Conservation (phyloP, 1,284 basidiomycete genomes). For the Chiua sp. region DNA sequence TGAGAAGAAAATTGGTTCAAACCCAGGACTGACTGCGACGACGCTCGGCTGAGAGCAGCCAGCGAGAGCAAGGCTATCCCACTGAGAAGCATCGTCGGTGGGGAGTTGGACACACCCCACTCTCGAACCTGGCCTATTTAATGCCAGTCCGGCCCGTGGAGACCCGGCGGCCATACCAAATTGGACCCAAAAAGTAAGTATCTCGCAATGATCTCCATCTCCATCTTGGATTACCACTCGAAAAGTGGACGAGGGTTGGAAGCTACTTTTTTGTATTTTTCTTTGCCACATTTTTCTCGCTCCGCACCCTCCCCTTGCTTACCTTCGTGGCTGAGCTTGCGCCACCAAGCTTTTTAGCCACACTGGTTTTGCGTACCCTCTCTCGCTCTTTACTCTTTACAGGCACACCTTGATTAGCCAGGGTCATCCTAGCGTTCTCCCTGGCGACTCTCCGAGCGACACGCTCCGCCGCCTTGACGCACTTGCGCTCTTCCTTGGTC, state of each 20-base stretch:
- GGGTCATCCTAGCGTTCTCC: constrained; percentile 71
- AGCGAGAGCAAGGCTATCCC: constrained; percentile 22
- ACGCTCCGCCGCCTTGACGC: constrained; percentile 77
- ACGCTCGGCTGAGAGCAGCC: constrained; percentile 16
- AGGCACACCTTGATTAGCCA: constrained; percentile 52
- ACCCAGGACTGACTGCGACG: constrained; percentile 22
- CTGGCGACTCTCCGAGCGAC: constrained; percentile 86
- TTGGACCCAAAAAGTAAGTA: too few relatives aligned
- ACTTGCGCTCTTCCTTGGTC: constrained; percentile 87
- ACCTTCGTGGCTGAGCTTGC: constrained; percentile 37
- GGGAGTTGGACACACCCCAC: background rate
- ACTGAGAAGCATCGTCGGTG: constrained; percentile 15
- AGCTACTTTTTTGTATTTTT: constrained; percentile 63
- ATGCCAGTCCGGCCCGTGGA: background rate
- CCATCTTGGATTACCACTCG: background rate
- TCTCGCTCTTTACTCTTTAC: constrained; percentile 46
- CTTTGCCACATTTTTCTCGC: constrained; percentile 59
- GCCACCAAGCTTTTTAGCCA: constrained; percentile 36
- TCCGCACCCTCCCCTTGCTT: constrained; percentile 61
- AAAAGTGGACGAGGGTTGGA: background rate
- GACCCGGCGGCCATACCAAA: background rate
- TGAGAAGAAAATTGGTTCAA: constrained; percentile 3
- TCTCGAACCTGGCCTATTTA: too few relatives aligned
- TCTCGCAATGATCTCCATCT: too few relatives aligned
- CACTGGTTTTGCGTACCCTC: constrained; percentile 54